phyloP scores from a whole-genome alignment of 23 red algal species.

The Gracilaria gracilis region DNA sequence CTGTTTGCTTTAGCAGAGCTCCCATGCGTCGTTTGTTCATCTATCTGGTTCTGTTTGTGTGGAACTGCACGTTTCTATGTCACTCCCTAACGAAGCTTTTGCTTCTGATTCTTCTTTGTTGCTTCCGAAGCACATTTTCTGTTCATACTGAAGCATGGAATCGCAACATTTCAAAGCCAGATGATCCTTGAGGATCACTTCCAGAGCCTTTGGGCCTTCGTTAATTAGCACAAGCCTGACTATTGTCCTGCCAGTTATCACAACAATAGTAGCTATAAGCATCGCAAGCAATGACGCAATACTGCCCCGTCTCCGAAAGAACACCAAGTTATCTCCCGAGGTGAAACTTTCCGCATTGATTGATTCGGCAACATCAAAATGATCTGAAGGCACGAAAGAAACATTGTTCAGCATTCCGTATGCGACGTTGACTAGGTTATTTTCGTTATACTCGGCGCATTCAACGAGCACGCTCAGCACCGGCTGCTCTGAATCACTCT shows the following conservation, averaged over 20 bases:
- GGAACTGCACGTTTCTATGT: no score
- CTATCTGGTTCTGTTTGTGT: no score
- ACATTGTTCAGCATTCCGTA: conserved; percentile 11
- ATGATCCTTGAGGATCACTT: conserved; percentile 12
- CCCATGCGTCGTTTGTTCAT: no score
- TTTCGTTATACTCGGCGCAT: conserved; percentile 11
- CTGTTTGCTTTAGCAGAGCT: no score
- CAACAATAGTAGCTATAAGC: conserved; percentile 9
- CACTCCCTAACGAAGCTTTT: no score
- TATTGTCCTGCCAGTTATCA: conserved; percentile 4
- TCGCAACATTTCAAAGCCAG: conserved; percentile 28
- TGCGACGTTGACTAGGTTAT: not conserved
- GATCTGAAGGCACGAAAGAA: conserved; percentile 1
- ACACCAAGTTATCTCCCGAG: not conserved
- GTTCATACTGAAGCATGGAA: conserved; percentile 31
- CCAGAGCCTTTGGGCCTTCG: conserved; percentile 2
- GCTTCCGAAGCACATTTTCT: not conserved
- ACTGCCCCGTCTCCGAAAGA: conserved; percentile 24
- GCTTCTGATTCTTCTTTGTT: not conserved
- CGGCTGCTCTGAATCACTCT: not conserved
- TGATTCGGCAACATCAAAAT: conserved; percentile 26
- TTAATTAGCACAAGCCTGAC: not conserved
- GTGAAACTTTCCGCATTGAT: not conserved
- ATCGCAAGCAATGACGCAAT: conserved; percentile 21
- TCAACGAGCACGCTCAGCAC: conserved; percentile 11